Percentiles rank a stretch among this genome's conserved stretches.
phyloP scores from a whole-genome alignment of 805 yeast species.

The Groenewaldozyma tartarivorans region DNA sequence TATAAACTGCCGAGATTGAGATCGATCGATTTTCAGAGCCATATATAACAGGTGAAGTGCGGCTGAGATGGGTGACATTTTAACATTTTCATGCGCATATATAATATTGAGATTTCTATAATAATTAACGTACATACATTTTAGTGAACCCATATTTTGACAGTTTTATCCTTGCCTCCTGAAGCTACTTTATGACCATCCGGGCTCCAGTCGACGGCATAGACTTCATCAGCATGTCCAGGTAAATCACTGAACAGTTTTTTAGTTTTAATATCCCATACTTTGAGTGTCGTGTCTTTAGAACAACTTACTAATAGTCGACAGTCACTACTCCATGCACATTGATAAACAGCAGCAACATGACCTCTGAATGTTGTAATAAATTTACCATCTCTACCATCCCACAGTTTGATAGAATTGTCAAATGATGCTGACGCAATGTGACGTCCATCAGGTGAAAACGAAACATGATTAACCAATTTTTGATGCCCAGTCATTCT shows the following conservation, averaged over 20 bases:
- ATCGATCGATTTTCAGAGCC: too few relatives aligned
- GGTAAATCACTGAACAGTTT: constrained; percentile 85
- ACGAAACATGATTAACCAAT: constrained; percentile 88
- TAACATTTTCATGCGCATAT: not conserved
- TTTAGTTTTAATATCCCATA: constrained; percentile 87
- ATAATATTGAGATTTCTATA: not conserved
- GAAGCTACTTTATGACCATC: constrained; percentile 93
- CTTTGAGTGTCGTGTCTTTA: constrained; percentile 90
- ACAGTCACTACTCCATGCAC: constrained; percentile 96
- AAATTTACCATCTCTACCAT: constrained; percentile 85
- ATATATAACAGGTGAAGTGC: too few relatives aligned
- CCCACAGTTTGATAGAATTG: constrained; percentile 93
- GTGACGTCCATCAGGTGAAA: constrained; percentile 89
- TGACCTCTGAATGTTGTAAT: constrained; percentile 90
- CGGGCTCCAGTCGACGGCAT: constrained; percentile 95
- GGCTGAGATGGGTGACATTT: not conserved
- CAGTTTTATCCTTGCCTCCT: constrained; percentile 94
- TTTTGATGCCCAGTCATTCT: constrained; percentile 98
- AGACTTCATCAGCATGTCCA: constrained; percentile 93
- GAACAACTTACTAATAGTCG: constrained; percentile 86
- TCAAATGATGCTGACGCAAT: constrained; percentile 92
- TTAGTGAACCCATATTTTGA: constrained; percentile 75
- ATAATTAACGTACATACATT: not conserved
- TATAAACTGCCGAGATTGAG: not conserved
- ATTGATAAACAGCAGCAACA: constrained; percentile 95